Base-by-base conservation (phyloP, 768 basidiomycete genomes). In the Leccinellum albellum region DNA sequence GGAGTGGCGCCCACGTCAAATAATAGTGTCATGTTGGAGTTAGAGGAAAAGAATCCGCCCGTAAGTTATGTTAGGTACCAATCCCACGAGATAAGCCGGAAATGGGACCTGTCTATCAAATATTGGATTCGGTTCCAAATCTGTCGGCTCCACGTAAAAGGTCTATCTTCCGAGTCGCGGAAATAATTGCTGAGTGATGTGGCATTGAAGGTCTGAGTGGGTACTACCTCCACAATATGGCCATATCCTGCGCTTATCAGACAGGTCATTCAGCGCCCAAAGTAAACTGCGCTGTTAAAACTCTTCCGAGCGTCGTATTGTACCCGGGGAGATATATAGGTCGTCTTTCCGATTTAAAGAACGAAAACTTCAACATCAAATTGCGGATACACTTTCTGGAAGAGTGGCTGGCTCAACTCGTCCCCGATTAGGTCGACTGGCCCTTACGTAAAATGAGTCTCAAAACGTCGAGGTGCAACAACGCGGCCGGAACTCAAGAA, bases 281-380 rank as follows among this genome's bases (percentile, higher is more conserved):
- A n/a, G n/a, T n/a, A n/a, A n/a, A n/a, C n/a, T n/a, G n/a, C n/a
- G n/a, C n/a, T n/a, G n/a, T n/a, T n/a, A n/a, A n/a, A n/a, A n/a
- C n/a, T n/a, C n/a, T n/a, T n/a, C n/a, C n/a, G n/a, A n/a, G n/a
- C n/a, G n/a, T n/a, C n/a, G n/a, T n/a, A n/a, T n/a, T n/a, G n/a
- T n/a, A n/a, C n/a, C n/a, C n/a, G n/a, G n/a, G n/a, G n/a, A n/a
- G n/a, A n/a, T n/a, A n/a, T n/a, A n/a, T n/a, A n/a, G n/a, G n/a
- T n/a, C n/a, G n/a, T n/a, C n/a, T n/a, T n/a, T n/a, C n/a, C 74
- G 86, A 86, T 60, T 83, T 94, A 66, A 94, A 96, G 77, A 97
- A 95, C 71, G 95, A 98, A 71, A 96, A 96, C 78, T 98, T 98
- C 72, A 89, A 88, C 66, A 87, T 99, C 69, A 97, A 98, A 72